phyloP scores from a whole-genome alignment of 371 early-diverging fungal species.

The Entomophthora muscae region DNA sequence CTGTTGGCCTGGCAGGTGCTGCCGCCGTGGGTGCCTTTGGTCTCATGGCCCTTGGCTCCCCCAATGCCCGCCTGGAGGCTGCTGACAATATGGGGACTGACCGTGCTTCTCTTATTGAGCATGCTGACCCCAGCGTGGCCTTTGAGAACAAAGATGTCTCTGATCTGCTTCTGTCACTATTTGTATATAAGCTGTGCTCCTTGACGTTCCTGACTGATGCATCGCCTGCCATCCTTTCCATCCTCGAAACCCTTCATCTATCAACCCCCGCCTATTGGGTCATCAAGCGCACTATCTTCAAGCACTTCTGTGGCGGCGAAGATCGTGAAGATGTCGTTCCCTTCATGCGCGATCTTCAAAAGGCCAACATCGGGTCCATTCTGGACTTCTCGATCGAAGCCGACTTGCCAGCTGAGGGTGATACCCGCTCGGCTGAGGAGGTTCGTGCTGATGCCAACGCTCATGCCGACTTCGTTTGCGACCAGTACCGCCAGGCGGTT shows the following conservation, averaged over 20 bases:
- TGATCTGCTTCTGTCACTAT: conserved; percentile 47
- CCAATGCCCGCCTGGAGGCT: too few relatives aligned
- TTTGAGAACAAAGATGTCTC: conserved; percentile 29
- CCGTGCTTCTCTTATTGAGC: too few relatives aligned
- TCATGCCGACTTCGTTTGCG: conserved; percentile 41
- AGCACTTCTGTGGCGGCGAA: conserved; percentile 87
- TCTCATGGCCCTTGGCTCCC: too few relatives aligned
- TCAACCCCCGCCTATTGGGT: conserved; percentile 36
- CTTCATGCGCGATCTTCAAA: conserved; percentile 54
- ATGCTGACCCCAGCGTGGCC: conserved; percentile 24
- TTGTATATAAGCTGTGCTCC: conserved; percentile 59
- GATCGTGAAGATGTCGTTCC: conserved; percentile 62
- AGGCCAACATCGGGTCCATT: conserved; percentile 61
- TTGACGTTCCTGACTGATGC: conserved; percentile 39
- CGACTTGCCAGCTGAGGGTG: conserved; percentile 43
- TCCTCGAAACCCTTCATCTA: conserved; percentile 41
- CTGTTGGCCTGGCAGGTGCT: too few relatives aligned
- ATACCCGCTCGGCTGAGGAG: conserved; percentile 17
- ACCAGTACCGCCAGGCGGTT: conserved; percentile 38
- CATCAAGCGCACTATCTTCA: conserved; percentile 74
- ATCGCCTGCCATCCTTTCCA: conserved; percentile 39
- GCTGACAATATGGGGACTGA: too few relatives aligned
- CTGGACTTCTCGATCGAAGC: conserved; percentile 81
- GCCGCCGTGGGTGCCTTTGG: too few relatives aligned
- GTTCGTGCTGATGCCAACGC: conserved; percentile 17